Conservation (phyloP, 2,329 filamentous ascomycete species). For the Didymella pinodella region DNA sequence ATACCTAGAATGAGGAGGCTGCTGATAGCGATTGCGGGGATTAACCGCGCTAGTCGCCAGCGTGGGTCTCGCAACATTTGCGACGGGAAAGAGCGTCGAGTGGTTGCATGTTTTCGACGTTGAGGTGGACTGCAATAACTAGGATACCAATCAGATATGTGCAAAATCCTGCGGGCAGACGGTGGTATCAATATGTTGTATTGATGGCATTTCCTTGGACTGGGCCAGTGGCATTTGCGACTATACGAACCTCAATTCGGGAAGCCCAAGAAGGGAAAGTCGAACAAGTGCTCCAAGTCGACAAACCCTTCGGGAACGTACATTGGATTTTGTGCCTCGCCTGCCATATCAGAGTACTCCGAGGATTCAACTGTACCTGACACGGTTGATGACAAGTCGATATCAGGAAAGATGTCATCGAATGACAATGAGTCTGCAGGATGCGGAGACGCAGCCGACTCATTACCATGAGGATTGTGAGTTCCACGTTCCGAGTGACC, state of each 20-base stretch:
- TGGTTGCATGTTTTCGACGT: not conserved
- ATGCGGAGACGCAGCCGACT: not conserved
- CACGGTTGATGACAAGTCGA: not conserved
- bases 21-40: slow-evolving; percentile 3
- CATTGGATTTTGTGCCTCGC: not conserved
- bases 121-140: not conserved
- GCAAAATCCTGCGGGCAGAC: not conserved
- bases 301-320: not conserved
- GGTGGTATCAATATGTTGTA: not conserved
- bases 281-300: not conserved
- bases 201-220: not conserved
- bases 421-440: not conserved
- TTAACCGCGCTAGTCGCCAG: slow-evolving; percentile 1
- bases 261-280: not conserved
- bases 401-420: not conserved
- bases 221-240: not conserved
- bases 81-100: not conserved
- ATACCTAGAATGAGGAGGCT: not conserved
- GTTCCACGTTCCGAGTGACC: not conserved
- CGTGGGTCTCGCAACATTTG: not conserved
- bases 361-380: not conserved
- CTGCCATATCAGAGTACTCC: not conserved
- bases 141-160: no score
- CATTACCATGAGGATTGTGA: not conserved
- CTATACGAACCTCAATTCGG: not conserved